Evolutionary conservation across 2,329 filamentous ascomycete species (phyloP).

Genomic region (Monilinia polystroma): DNA sequence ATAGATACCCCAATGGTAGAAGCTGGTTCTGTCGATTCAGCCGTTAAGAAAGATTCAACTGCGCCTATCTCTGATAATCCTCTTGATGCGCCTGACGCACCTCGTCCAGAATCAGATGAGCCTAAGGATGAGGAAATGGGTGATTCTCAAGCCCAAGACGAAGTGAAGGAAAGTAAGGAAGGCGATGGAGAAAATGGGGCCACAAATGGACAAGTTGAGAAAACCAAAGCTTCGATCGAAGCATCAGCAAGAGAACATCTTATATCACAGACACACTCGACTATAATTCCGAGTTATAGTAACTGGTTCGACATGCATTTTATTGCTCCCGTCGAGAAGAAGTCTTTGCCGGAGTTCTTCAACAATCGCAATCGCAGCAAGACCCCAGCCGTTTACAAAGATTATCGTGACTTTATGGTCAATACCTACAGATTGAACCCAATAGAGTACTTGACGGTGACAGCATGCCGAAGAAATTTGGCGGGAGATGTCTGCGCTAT

Average conservation of each 20-base stretch:
- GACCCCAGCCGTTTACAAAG: conserved; percentile 94
- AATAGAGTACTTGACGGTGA: conserved; percentile 93
- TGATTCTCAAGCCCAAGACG: conserved; percentile 54
- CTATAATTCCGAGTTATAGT: conserved; percentile 95
- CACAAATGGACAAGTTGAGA: conserved; percentile 53
- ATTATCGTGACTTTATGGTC: conserved; percentile 99
- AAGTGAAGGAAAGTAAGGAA: conserved; percentile 51
- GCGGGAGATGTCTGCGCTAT: conserved; percentile 98
- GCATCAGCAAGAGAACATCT: conserved; percentile 87
- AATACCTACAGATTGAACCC: conserved; percentile 98
- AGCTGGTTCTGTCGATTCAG: conserved; percentile 45
- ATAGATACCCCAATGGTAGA: conserved; percentile 66
- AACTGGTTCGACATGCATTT: conserved; percentile 99
- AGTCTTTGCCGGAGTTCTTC: conserved; percentile 96
- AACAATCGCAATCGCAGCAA: conserved; percentile 98
- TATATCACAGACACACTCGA: conserved; percentile 89
- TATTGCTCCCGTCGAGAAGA: conserved; percentile 88
- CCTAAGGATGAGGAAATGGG: conserved; percentile 80
- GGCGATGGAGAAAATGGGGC: conserved; percentile 47
- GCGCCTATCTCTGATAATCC: conserved; percentile 59
- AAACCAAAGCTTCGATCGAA: conserved; percentile 79
- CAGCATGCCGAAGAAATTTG: conserved; percentile 89
- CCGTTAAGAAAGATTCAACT: conserved; percentile 59
- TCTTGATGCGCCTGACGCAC: conserved; percentile 66
- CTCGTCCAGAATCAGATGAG: conserved; percentile 59